Evolutionary conservation across 1,139 yeast species (phyloP), one percentile per base, ranked within the genome.

Genomic region (Pneumocystis canis): DNA sequence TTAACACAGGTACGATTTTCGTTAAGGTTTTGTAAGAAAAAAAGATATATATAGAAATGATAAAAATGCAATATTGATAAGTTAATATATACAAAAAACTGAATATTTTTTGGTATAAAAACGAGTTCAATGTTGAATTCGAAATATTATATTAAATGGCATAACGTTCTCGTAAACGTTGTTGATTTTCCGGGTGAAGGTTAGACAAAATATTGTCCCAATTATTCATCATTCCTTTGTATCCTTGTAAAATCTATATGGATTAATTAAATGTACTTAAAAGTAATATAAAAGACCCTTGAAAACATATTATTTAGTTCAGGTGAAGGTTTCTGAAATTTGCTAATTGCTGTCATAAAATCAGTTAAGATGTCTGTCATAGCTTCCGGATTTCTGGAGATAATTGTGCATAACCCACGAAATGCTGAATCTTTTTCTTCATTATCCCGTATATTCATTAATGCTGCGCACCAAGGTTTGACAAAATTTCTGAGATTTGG

Each of bases 341-440:
- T 77, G 0, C 85, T 88, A 62, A 88, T 79, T 64, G 89, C 81
- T 61, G 81, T 81, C 56, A 87, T 74, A 66, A 88, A 83, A 58
- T 78, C 75, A 41, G 82, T 78, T 65, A 87, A 76, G 61, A 78
- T 78, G 62, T 74, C 76, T 65, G 76, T 79, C 63, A 88, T 76
- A 0, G 85, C 87, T 59, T 81, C 80, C 0, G 96, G 95, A 70
- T 86, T 85, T 30, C 76, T 74, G 59, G 79, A 77, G n/a, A 88
- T 78, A 56, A 82, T 79, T 64, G 80, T 79, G 69, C 88, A 79
- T 84, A 89, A 84, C 2, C 96, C 96, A 65, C 78, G 78, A 72
- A 85, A 86, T 1, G 90, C 84, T 3, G 88, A 79, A 69, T 85
- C 94, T 73, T 89, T 89, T 71, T 89, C 96, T 61, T 82, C 84